A percentile compares a stretch with the other conserved stretches of the same genome.
These are phyloP conservation scores for Microbotryum saponariae DNA, from an alignment of 1,284 basidiomycete species.

Conservation along the genomic window DNA sequence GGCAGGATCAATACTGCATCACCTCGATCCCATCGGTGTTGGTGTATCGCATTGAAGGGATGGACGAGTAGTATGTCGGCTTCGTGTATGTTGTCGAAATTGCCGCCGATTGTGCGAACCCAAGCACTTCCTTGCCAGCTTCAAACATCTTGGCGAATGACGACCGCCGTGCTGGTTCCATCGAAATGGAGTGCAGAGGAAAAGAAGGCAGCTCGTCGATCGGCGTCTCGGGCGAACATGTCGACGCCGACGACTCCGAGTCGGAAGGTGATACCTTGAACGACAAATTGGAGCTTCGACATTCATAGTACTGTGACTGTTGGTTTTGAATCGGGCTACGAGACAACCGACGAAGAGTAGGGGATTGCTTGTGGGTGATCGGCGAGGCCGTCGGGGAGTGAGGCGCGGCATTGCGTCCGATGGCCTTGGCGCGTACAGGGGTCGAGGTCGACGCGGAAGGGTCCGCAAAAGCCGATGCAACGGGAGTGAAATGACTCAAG, in stretches of 20 bases:
- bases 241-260: slow-evolving; percentile 18
- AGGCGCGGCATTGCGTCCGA: background rate
- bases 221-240: slow-evolving; percentile 24
- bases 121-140: no score
- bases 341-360: background rate
- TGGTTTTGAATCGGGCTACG: background rate
- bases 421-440: no score
- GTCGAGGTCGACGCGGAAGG: no score
- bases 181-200: slow-evolving; percentile 8
- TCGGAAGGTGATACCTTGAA: slow-evolving; percentile 48
- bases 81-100: no score
- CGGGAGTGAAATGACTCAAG: slow-evolving; percentile 16
- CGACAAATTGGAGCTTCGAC: background rate
- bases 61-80: no score
- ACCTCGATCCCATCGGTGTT: no score
- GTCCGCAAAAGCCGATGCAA: background rate
- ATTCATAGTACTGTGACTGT: background rate
- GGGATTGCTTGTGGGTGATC: background rate
- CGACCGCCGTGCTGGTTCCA: background rate
- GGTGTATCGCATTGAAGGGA: no score
- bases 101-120: no score
- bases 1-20: no score
- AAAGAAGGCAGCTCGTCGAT: slow-evolving; percentile 18
- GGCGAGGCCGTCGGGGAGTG: slow-evolving; percentile 4
- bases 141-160: slow-evolving; percentile 1